These are phyloP conservation scores for Tolypocladium tundrense DNA, from an alignment of 2,329 filamentous ascomycete genomes.

Conservation along the genomic window DNA sequence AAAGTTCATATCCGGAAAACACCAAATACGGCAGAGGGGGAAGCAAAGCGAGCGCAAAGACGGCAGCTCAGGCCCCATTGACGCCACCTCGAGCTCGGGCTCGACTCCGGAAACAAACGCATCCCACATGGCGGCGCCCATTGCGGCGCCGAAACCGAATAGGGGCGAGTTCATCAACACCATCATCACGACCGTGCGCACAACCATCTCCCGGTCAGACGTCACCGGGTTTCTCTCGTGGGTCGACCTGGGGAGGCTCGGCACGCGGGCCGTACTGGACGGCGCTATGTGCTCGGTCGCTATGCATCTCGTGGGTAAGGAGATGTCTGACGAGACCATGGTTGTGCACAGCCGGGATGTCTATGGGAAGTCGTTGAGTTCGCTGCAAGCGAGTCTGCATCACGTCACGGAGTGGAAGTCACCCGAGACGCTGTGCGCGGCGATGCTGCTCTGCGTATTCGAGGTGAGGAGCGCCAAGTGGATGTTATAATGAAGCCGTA, in stretches of 20 bases:
- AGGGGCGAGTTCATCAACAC: conserved; percentile 20
- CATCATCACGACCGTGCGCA: conserved; percentile 15
- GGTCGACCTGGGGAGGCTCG: conserved; percentile 18
- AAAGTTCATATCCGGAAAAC: conserved; percentile 31
- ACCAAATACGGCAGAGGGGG: conserved; percentile 21
- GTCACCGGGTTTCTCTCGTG: conserved; percentile 14
- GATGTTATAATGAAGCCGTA: neutral
- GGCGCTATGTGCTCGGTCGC: conserved; percentile 26
- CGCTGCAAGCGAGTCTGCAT: conserved; percentile 23
- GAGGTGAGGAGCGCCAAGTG: conserved; percentile 15
- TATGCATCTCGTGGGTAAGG: conserved; percentile 27
- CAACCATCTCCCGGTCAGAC: conserved; percentile 9
- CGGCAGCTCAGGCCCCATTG: conserved; percentile 5
- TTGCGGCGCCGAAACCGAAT: conserved; percentile 8
- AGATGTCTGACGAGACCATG: conserved; percentile 15
- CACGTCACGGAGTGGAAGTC: conserved; percentile 27
- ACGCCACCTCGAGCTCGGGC: neutral
- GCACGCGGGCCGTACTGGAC: conserved; percentile 24
- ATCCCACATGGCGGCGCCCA: neutral
- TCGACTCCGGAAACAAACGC: neutral
- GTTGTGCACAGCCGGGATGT: conserved; percentile 24
- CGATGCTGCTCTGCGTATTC: conserved; percentile 28
- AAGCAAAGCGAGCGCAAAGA: conserved; percentile 5
- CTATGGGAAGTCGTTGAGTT: conserved; percentile 25
- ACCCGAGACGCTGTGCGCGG: conserved; percentile 29